Evolutionary conservation across 305 asterid species (phyloP).

Genomic region (Salvia sclarea): DNA sequence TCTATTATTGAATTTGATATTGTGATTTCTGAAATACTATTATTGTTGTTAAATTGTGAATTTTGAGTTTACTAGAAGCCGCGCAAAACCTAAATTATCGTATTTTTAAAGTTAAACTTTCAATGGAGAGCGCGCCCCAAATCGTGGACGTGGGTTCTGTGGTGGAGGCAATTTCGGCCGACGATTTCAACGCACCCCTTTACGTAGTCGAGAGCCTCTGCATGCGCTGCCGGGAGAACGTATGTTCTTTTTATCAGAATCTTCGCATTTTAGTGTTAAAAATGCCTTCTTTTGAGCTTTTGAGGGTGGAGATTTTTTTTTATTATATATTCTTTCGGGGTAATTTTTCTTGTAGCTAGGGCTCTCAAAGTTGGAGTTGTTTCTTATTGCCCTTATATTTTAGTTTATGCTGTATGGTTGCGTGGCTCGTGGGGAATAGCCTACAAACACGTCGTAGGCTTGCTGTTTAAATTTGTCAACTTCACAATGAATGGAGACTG

Average conservation of each 20-base stretch:
- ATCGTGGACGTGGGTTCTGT: slow-evolving; percentile 79
- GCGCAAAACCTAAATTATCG: background rate
- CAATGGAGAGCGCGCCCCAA: slow-evolving; percentile 44
- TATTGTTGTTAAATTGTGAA: too few relatives aligned
- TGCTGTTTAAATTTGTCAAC: background rate
- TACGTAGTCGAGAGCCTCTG: slow-evolving; percentile 83
- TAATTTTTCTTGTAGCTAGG: background rate
- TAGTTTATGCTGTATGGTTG: background rate
- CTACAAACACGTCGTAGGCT: background rate
- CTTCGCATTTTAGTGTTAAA: background rate
- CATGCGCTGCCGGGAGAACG: slow-evolving; percentile 88
- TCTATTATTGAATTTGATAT: too few relatives aligned
- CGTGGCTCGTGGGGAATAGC: background rate
- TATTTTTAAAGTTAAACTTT: background rate
- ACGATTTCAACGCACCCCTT: slow-evolving; percentile 61
- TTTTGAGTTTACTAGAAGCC: too few relatives aligned
- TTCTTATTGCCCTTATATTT: background rate
- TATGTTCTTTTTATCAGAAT: slow-evolving; percentile 23
- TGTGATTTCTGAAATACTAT: too few relatives aligned
- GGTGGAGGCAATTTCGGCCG: slow-evolving; percentile 68
- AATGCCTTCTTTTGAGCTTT: background rate
- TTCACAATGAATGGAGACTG: background rate
- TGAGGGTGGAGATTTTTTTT: background rate
- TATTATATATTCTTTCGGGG: background rate
- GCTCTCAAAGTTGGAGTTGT: background rate